A percentile compares a stretch with the other conserved stretches of the same genome.
These are phyloP conservation scores for Schizopora paradoxa DNA, from an alignment of 1,284 basidiomycete genomes.

Conservation along the genomic window DNA sequence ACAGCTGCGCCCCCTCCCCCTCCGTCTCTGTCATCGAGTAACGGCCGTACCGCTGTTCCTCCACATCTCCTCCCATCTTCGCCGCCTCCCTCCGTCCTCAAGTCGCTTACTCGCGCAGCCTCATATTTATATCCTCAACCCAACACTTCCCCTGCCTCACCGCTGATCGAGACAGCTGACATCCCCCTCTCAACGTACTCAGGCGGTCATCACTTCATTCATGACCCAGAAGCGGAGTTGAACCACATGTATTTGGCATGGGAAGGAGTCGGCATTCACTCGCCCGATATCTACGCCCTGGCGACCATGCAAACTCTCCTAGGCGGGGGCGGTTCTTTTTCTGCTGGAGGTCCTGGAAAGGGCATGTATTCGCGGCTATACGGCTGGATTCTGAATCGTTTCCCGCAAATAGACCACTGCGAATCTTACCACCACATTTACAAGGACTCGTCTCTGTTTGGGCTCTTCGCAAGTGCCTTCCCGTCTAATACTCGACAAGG, in stretches of 20 bases:
- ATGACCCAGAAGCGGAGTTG: constrained; percentile 70
- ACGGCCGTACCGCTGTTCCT: constrained; percentile 30
- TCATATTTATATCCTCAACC: constrained; percentile 58
- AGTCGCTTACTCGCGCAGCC: constrained; percentile 65
- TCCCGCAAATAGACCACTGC: constrained; percentile 93
- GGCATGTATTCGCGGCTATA: constrained; percentile 98
- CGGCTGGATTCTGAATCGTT: constrained; percentile 95
- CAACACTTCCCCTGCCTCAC: constrained; percentile 25
- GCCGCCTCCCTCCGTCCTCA: constrained; percentile 50
- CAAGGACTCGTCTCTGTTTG: constrained; percentile 91
- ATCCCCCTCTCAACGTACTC: constrained; percentile 67
- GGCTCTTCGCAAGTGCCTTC: constrained; percentile 86
- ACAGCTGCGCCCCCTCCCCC: constrained; percentile 27
- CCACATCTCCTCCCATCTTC: constrained; percentile 48
- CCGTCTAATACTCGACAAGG: constrained; percentile 59
- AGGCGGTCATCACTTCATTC: constrained; percentile 78
- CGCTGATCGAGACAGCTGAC: constrained; percentile 31
- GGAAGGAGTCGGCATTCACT: constrained; percentile 89
- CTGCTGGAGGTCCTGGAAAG: constrained; percentile 95
- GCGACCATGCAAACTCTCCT: constrained; percentile 95
- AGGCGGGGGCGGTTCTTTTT: constrained; percentile 94
- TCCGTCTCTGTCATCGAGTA: constrained; percentile 29
- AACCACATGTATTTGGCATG: constrained; percentile 92
- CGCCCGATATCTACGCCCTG: constrained; percentile 91
- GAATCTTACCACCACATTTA: constrained; percentile 99